Conservation (phyloP, 2,329 filamentous ascomycete species). For the Colletotrichum higginsianum region DNA sequence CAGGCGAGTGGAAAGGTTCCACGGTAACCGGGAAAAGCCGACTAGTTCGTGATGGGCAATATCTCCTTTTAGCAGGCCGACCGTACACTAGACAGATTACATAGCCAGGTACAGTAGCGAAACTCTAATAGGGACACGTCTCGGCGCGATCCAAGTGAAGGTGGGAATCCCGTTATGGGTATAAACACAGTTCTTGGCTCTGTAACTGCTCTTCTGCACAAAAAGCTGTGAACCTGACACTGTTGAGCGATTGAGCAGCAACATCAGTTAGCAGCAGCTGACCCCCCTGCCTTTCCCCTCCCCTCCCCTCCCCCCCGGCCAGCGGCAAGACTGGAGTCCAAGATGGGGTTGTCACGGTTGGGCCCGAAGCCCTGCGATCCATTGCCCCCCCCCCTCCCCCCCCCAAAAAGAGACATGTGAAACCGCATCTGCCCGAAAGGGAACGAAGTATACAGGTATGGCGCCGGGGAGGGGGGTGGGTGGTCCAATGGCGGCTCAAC, state of each 20-base stretch:
- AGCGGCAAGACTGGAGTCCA: background rate
- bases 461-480: background rate
- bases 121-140: slow-evolving; percentile 18
- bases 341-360: slow-evolving; percentile 7
- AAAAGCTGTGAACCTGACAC: too few relatives aligned
- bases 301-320: too few relatives aligned
- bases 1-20: slow-evolving; percentile 7
- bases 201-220: too few relatives aligned
- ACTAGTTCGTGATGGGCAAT: slow-evolving; percentile 11
- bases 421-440: slow-evolving; percentile 23
- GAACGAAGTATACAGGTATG: background rate
- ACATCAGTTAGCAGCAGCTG: background rate
- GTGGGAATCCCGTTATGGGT: too few relatives aligned
- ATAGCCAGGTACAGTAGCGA: background rate
- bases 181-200: too few relatives aligned
- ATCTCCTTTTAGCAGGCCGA: slow-evolving; percentile 5
- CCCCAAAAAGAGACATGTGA: slow-evolving; percentile 31
- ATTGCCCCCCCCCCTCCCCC: background rate
- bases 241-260: background rate
- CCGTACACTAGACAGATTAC: too few relatives aligned
- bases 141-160: slow-evolving; percentile 25
- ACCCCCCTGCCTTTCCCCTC: too few relatives aligned
- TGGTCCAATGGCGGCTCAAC: slow-evolving; percentile 24
- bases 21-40: background rate
- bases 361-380: background rate